Conservation (phyloP, 495 filamentous ascomycete species). For the Aspergillus haitiensis region DNA sequence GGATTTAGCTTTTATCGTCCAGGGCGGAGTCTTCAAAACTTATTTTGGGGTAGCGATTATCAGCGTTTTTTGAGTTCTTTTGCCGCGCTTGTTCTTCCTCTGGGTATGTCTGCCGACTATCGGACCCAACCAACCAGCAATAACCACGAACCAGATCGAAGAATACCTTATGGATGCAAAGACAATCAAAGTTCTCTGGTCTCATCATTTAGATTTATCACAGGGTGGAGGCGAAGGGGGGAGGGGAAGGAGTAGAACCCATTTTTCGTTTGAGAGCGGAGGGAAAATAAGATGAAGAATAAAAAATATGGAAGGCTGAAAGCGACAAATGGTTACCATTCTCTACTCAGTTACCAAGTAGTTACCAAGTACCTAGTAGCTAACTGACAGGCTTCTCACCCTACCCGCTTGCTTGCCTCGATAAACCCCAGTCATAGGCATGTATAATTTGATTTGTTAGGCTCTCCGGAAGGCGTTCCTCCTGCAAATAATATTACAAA, state of each 20-base stretch:
- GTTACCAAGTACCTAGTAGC: no score
- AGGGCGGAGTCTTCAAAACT: background rate
- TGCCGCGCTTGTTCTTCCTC: background rate
- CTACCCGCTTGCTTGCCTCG: background rate
- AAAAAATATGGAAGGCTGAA: no score
- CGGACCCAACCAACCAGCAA: background rate
- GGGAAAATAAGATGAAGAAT: no score
- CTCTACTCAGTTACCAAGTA: no score
- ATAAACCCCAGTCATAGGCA: background rate
- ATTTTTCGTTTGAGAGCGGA: no score
- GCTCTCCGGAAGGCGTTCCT: background rate
- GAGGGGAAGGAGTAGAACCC: no score
- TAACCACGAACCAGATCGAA: background rate
- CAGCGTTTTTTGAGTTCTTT: no score
- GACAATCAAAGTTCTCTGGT: no score
- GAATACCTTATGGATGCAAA: background rate
- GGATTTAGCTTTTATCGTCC: background rate
- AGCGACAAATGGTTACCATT: no score
- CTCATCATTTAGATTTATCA: background rate
- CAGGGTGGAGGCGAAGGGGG: no score
- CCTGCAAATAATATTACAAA: conserved; percentile 1
- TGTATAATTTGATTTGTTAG: background rate
- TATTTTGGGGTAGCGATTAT: background rate
- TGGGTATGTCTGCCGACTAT: background rate
- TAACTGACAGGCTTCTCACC: no score